phyloP scores from a whole-genome alignment of 345 rosid species.

The Alliaria petiolata region DNA sequence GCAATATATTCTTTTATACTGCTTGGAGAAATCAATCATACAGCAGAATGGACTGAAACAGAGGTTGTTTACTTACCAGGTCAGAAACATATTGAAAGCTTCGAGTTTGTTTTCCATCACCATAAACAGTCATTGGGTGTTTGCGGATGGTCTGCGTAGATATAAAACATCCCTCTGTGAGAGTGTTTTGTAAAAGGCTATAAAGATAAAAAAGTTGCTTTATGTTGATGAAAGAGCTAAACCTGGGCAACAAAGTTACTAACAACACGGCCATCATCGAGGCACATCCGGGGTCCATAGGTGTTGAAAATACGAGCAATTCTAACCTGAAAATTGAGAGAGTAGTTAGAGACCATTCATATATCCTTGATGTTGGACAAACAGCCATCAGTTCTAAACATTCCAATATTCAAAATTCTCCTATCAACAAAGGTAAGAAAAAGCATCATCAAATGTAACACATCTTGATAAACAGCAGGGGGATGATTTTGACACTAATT shows the following conservation, averaged over 20 bases:
- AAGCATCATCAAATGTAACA: neutral
- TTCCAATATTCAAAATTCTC: neutral
- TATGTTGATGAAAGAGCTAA: constrained; percentile 1
- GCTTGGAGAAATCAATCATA: constrained; percentile 12
- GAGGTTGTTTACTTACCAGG: constrained; percentile 48
- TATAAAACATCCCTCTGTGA: neutral
- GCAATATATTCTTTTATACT: neutral
- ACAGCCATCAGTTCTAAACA: neutral
- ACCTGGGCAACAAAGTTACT: constrained; percentile 99
- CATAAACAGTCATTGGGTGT: constrained; percentile 93
- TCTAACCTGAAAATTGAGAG: constrained; percentile 61
- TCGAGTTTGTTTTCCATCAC: constrained; percentile 98
- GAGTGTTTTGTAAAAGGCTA: neutral
- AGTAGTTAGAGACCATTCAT: neutral
- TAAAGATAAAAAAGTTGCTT: neutral
- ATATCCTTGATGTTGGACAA: neutral
- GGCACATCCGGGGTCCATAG: constrained; percentile 98
- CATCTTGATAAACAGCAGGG: neutral
- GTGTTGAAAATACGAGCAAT: constrained; percentile 98
- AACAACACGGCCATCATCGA: constrained; percentile 99
- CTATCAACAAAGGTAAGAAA: neutral
- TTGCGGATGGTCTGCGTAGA: constrained; percentile 63
- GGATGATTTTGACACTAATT: neutral
- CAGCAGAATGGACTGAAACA: neutral
- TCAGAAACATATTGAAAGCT: constrained; percentile 99